phyloP scores from a whole-genome alignment of 148 eudicot genomes.

The Silene conica region DNA sequence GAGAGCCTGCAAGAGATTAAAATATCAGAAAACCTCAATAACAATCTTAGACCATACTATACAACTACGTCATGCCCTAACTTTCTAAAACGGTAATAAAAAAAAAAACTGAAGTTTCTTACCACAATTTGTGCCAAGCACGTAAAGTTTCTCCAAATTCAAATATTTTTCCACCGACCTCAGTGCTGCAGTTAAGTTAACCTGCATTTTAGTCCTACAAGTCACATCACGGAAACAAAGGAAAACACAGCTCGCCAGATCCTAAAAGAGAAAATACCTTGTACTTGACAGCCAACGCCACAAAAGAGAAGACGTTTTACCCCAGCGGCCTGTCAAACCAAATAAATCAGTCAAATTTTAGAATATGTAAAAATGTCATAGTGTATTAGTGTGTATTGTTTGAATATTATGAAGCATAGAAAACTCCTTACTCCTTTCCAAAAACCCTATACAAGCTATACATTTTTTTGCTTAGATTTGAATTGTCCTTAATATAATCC shows the following conservation, averaged over 20 bases:
- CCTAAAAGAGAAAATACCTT: conserved; percentile 46
- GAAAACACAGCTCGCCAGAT: conserved; percentile 12
- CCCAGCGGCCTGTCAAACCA: conserved; percentile 72
- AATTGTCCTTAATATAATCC: not conserved
- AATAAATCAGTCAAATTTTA: not conserved
- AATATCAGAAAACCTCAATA: not conserved
- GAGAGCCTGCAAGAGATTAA: not conserved
- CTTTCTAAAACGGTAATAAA: not conserved
- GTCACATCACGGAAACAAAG: conserved; percentile 42
- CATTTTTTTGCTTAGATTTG: not conserved
- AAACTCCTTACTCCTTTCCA: not conserved
- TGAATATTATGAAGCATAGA: not conserved
- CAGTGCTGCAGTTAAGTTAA: conserved; percentile 79
- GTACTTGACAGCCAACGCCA: conserved; percentile 99
- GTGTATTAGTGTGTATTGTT: not conserved
- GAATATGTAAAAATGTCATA: not conserved
- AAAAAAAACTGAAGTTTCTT: conserved; percentile 15
- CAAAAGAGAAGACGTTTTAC: conserved; percentile 96
- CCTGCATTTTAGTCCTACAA: conserved; percentile 69
- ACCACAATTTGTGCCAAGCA: conserved; percentile 97
- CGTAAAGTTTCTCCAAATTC: conserved; percentile 92
- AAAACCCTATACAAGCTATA: not conserved
- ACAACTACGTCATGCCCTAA: not conserved
- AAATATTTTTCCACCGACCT: conserved; percentile 91
- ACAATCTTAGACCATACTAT: not conserved